Evolutionary conservation across 2,329 filamentous ascomycete species (phyloP).

Genomic region (Pseudogymnoascus destructans): DNA sequence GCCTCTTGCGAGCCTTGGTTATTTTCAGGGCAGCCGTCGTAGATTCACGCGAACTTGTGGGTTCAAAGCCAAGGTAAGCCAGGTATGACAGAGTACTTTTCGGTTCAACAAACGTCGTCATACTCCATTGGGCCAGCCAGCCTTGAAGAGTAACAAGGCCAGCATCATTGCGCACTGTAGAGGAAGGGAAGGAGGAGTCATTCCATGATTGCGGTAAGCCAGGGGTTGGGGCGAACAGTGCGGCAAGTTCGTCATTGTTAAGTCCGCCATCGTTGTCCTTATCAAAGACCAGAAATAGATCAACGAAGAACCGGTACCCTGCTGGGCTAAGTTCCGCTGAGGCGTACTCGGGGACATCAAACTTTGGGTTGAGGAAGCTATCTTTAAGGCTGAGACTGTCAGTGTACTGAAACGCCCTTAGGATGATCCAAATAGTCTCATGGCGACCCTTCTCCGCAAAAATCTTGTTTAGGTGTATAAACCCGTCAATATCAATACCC

Average conservation of each 20-base stretch:
- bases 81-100: slow-evolving; percentile 93
- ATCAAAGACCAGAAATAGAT: slow-evolving; percentile 87
- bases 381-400: slow-evolving; percentile 89
- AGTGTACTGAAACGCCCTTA: slow-evolving; percentile 90
- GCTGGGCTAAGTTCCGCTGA: slow-evolving; percentile 89
- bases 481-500: slow-evolving; percentile 72
- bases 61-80: slow-evolving; percentile 90
- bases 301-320: slow-evolving; percentile 95
- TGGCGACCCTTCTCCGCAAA: slow-evolving; percentile 96
- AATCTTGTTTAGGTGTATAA: slow-evolving; percentile 83
- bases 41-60: slow-evolving; percentile 58
- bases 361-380: slow-evolving; percentile 80
- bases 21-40: slow-evolving; percentile 80
- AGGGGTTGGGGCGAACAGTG: slow-evolving; percentile 85
- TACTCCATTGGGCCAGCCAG: slow-evolving; percentile 98
- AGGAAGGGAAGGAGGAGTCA: slow-evolving; percentile 80
- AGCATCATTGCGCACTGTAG: slow-evolving; percentile 87
- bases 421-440: slow-evolving; percentile 95
- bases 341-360: slow-evolving; percentile 83
- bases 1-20: slow-evolving; percentile 79
- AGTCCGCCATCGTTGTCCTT: slow-evolving; percentile 95
- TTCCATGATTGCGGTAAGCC: slow-evolving; percentile 78
- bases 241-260: slow-evolving; percentile 70
- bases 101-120: slow-evolving; percentile 95
- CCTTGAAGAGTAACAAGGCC: slow-evolving; percentile 93